Percentiles rank a stretch among this genome's conserved stretches.
Conservation (phyloP, 768 basidiomycete species). For the Lyophyllum semitale region DNA sequence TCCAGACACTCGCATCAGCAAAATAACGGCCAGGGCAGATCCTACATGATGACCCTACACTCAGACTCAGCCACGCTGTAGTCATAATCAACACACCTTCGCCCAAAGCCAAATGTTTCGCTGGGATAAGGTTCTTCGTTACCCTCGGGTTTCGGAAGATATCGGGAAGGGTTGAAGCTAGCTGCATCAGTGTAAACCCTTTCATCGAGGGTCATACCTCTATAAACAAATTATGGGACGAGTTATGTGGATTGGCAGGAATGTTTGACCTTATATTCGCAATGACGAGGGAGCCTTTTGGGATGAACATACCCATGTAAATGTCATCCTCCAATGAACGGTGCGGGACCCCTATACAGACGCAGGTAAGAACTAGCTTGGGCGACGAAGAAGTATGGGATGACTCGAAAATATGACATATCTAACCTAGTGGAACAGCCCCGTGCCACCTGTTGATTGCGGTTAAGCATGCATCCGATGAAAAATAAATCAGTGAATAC, state of each 20-base stretch:
- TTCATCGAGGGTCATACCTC: constrained; percentile 40
- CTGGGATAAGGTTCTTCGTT: constrained; percentile 12
- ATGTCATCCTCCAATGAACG: constrained; percentile 32
- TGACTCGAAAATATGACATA: background rate
- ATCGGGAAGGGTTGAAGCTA: constrained; percentile 43
- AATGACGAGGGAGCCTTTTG: constrained; percentile 10
- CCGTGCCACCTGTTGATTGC: constrained; percentile 15
- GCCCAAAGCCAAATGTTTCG: constrained; percentile 23
- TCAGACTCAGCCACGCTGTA: background rate
- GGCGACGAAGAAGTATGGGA: background rate
- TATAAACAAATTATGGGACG: constrained; percentile 4
- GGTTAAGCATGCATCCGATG: background rate
- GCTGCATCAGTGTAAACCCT: constrained; percentile 39
- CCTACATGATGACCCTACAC: constrained; percentile 6
- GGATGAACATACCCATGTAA: constrained; percentile 28
- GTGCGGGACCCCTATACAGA: constrained; percentile 15
- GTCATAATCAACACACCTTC: constrained; percentile 5
- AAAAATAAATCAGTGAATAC: background rate
- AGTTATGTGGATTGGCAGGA: background rate
- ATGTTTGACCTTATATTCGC: constrained; percentile 12
- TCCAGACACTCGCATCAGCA: constrained; percentile 40
- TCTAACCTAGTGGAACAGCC: constrained; percentile 19
- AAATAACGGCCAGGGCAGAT: constrained; percentile 46
- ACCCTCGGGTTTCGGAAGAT: constrained; percentile 23
- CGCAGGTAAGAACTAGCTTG: no score